Base-by-base conservation (phyloP, 352 stramenopile genomes). In the Pythium inflatum region DNA sequence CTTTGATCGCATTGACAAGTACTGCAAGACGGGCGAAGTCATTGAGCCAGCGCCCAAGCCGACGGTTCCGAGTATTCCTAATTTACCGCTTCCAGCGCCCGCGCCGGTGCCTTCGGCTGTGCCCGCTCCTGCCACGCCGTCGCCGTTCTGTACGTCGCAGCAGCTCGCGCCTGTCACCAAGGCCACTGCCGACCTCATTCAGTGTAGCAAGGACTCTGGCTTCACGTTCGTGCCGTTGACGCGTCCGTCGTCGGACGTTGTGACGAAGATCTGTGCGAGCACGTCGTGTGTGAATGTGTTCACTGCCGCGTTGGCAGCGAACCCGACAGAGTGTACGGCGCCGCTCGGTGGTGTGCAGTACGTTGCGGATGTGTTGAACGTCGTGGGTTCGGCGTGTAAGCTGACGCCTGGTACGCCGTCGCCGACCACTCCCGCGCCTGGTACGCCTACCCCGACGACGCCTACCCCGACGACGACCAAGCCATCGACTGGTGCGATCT, bases 281-380 rank as follows among this genome's bases (percentile, higher is more conserved):
- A 43, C 49, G 28, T 62, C 66, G 51, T 69, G 66, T 67, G 53
- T 54, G 18, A 66, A 66, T 28, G 50, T 67, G 36, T 73, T 73
- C 20, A 48, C 36, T 18, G 49, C 48, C 5, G 66, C 57, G 28
- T 38, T 62, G 56, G 57, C 34, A 28, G 34, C 59, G 25, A 49
- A 53, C 49, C 58, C 58, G 12, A 25, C 20, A 8, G 66, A 73
- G 51, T 73, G 66, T 33, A 73, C 66, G 28, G 24, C 63, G 6
- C n/a, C 33, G 3, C 14, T 63, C 5, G 58, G 58, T 25, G 40
- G 38, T 12, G 30, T 73, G 9, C 57, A 62, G 50, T 68, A 68
- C 51, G 48, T 51, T 14, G 48, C 58, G 1, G 66, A 73, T 20
- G 27, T 73, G 57, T 25, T 72, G 22, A 59, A 56, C 27, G 24